Percentiles rank a stretch among this genome's conserved stretches.
phyloP scores from a whole-genome alignment of 2,329 filamentous ascomycete species.

The Paracamarosporium sp. region DNA sequence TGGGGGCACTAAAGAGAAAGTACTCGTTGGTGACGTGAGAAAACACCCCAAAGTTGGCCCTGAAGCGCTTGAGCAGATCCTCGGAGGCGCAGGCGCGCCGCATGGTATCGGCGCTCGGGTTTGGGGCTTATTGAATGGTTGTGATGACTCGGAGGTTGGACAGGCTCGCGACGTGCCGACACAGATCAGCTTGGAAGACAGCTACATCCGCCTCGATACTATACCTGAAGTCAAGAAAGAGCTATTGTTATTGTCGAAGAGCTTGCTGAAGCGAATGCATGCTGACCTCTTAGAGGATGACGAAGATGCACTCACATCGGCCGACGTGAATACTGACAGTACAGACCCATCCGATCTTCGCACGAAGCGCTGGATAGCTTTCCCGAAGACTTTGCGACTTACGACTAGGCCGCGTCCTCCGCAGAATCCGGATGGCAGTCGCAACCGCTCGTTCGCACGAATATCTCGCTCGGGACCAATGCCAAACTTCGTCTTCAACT shows the following conservation, averaged over 20 bases:
- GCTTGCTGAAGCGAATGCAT: constrained; percentile 79
- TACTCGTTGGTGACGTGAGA: constrained; percentile 73
- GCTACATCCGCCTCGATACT: constrained; percentile 75
- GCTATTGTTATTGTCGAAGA: constrained; percentile 70
- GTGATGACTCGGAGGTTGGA: constrained; percentile 77
- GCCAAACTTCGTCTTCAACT: constrained; percentile 75
- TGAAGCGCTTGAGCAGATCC: constrained; percentile 69
- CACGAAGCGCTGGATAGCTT: constrained; percentile 72
- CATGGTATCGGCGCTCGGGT: constrained; percentile 74
- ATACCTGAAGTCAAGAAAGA: constrained; percentile 70
- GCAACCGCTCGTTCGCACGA: constrained; percentile 68
- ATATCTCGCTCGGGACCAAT: constrained; percentile 78
- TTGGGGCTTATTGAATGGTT: constrained; percentile 82
- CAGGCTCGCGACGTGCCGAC: constrained; percentile 74
- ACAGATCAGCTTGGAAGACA: constrained; percentile 68
- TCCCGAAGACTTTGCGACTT: constrained; percentile 81
- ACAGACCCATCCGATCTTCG: background rate
- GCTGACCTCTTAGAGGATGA: constrained; percentile 71
- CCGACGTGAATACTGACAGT: background rate
- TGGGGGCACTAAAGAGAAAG: constrained; percentile 57
- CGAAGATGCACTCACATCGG: constrained; percentile 29
- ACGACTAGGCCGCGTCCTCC: constrained; percentile 72
- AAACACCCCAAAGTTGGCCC: constrained; percentile 68
- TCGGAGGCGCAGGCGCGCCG: constrained; percentile 73
- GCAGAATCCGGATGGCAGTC: constrained; percentile 60